Base-by-base conservation (phyloP, 345 rosid genomes). In the Arabis hirsuta region DNA sequence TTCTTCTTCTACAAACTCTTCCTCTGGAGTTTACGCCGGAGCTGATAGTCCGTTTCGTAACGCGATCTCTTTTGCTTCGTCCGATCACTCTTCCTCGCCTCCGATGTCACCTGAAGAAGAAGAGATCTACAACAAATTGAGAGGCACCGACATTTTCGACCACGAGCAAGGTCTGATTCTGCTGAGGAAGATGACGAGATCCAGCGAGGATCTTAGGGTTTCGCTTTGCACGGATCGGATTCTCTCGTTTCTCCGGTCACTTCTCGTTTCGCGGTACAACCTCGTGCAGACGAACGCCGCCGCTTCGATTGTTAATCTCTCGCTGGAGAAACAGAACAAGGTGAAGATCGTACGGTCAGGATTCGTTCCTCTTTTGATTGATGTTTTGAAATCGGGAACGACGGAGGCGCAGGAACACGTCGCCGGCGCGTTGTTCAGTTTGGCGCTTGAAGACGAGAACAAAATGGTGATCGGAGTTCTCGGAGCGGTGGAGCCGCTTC, bases 401-500 rank as follows among this genome's bases (percentile, higher is more conserved):
- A 76, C 81, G 6, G 96, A 93, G 69, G 84, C 97, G 2, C 92
- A 85, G 53, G 91, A 88, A 32, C 98, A 90, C 69, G 98, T 95
- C 0, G 82, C 91, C 4, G 98, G 96, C 5, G 91, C 88, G 12
- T 56, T 93, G 34, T 93, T 93, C 52, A 93, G 98, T 47, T 79
- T 93, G 47, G 88, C 97, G 39, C 62, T 90, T 6, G 96, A 93
- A 26, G 92, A 90, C n/a, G 86, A 87, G 64, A 93, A 86, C 69
- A 89, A 87, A 73, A 89, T 88, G 83, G 97, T 92, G 38, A 89
- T 93, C 2, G 98, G 94, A 19, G 97, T 87, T 13, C 74, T 93
- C 9, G 97, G 98, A 5, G 97, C 92, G 59, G 77, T 93, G 73
- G 90, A 86, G 73, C 94, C 97, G 16, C 81, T 93, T 7, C 74